These are phyloP conservation scores for Pilatotrama ljubarskyi DNA, from an alignment of 768 basidiomycete species.

Conservation along the genomic window DNA sequence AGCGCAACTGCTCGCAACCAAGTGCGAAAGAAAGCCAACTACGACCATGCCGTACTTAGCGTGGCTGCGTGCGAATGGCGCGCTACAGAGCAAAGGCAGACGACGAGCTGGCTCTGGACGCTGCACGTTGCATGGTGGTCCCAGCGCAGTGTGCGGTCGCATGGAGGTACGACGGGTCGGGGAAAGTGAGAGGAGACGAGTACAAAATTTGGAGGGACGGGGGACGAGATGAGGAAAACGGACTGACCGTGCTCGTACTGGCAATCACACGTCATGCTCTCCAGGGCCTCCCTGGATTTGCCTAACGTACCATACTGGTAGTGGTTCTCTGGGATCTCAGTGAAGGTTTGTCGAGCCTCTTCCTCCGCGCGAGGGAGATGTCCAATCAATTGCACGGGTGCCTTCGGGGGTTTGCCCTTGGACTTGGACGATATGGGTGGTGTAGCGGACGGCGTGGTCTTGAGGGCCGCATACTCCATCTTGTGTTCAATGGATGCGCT, in stretches of 20 bases:
- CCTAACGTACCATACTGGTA: conserved; percentile 89
- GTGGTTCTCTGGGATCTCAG: conserved; percentile 71
- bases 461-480: conserved; percentile 27
- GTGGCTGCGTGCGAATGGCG: neutral
- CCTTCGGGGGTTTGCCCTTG: conserved; percentile 35
- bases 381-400: conserved; percentile 69
- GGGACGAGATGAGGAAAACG: neutral
- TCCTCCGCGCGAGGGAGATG: conserved; percentile 77
- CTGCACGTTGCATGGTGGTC: too few relatives aligned
- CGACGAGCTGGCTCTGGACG: too few relatives aligned
- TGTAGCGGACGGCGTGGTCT: conserved; percentile 37
- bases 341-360: conserved; percentile 71
- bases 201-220: neutral
- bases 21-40: neutral
- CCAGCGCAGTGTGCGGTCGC: too few relatives aligned
- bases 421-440: conserved; percentile 33
- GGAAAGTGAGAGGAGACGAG: neutral
- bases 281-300: conserved; percentile 82
- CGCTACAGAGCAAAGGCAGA: neutral
- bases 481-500: conserved; percentile 25
- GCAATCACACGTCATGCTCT: conserved; percentile 97
- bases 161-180: neutral
- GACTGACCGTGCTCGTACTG: conserved; percentile 77
- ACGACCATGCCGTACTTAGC: neutral
- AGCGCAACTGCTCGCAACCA: neutral